These are phyloP conservation scores for Zelonia costaricensis DNA, from an alignment of 208 protist genomes.

Conservation along the genomic window DNA sequence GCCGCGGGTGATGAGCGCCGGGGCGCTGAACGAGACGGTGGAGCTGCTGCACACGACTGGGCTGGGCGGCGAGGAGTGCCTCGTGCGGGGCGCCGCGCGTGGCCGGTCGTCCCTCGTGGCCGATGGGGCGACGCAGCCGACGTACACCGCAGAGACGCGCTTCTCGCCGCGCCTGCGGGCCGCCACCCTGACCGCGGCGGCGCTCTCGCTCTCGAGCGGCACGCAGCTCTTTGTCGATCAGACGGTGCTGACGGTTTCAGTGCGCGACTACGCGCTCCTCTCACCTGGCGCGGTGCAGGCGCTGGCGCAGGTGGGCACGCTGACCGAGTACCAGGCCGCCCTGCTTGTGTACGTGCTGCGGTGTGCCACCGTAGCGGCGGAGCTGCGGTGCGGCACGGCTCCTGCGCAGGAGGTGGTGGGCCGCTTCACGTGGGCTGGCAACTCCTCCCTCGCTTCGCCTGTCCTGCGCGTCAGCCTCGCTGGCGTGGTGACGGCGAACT, in stretches of 20 bases:
- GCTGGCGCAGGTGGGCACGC: conserved; percentile 13
- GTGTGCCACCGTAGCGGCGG: conserved; percentile 20
- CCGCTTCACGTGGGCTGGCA: conserved; percentile 13
- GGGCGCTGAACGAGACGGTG: conserved; percentile 1
- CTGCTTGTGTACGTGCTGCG: conserved; percentile 30
- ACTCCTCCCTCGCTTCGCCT: conserved; percentile 10
- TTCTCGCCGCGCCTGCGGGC: conserved; percentile 14
- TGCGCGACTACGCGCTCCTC: conserved; percentile 22
- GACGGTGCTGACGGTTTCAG: conserved; percentile 17
- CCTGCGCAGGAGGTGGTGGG: neutral
- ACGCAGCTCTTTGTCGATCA: conserved; percentile 16
- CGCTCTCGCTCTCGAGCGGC: conserved; percentile 15
- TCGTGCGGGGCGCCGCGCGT: conserved; percentile 9
- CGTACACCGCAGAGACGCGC: conserved; percentile 5
- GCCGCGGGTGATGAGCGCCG: neutral
- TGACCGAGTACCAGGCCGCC: conserved; percentile 25
- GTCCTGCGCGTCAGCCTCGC: conserved; percentile 21
- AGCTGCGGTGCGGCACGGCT: conserved; percentile 6
- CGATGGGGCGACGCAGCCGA: neutral
- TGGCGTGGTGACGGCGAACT: conserved; percentile 4
- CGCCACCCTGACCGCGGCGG: neutral
- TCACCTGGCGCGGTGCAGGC: conserved; percentile 10
- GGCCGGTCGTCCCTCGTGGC: neutral
- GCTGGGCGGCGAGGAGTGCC: conserved; percentile 18
- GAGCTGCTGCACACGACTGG: conserved; percentile 21